Evolutionary conservation across 2,329 filamentous ascomycete genomes (phyloP), one percentile per base, ranked within the genome.

Genomic region (Colletotrichum sp.): DNA sequence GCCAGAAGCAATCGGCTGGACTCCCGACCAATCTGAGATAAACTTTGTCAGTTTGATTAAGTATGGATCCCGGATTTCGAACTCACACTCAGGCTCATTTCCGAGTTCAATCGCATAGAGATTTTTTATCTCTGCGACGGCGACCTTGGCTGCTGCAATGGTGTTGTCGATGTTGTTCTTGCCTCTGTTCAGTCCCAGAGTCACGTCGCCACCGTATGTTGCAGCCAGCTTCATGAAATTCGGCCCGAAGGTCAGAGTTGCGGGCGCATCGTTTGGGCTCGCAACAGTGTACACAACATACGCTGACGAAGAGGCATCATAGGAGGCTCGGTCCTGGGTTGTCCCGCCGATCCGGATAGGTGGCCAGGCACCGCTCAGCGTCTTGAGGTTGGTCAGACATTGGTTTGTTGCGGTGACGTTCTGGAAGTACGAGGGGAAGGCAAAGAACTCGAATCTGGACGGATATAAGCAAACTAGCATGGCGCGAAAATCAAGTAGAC

Each of bases 271-370:
- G 2, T 82, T 82, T 0, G 88, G 77, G 52, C 83, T 83, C 1
- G 86, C 83, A 4, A 92, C 90, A 1, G 84, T 85, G 77, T 91
- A 92, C 3, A 85, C 86, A 2, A 92, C 90, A 11, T 88, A 86
- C 4, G 84, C 85, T 3, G 83, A 83, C 1, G 84, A 86, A 2
- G 82, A 79, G 2, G 89, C 78, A 79, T 91, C 87, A 77, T 88
- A 91, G 4, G 83, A 86, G 2, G 90, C 90, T 6, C 90, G 87
- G 78, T 91, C 90, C 84, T 91, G 89, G 1, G 90, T 91, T 1
- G 90, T 92, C 3, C 90, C 90, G n/a, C 90, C 90, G 70, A 92
- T 90, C 67, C 90, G 84, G 62, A 91, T 86, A 0, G 89, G 89
- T 9, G 90, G 89, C 87, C 87, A 90, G 13, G 82, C 84, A 3